Percentiles rank a stretch among this genome's conserved stretches.
These are phyloP conservation scores for Lyophyllum semitale DNA, from an alignment of 768 basidiomycete species.

Conservation along the genomic window DNA sequence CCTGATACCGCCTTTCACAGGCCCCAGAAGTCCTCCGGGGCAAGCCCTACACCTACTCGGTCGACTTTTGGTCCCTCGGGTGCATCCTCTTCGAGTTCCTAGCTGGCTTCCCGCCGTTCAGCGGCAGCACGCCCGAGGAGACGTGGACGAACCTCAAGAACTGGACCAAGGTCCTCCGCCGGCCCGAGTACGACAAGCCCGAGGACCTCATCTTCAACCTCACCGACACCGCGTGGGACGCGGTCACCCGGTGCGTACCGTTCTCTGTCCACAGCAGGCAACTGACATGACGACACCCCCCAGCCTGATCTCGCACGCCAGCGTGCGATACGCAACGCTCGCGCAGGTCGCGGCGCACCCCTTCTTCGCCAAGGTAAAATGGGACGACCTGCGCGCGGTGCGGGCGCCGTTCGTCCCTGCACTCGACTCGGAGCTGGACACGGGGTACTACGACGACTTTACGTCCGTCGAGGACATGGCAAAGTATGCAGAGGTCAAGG, in stretches of 20 bases:
- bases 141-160: constrained; percentile 99
- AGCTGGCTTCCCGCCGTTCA: constrained; percentile 97
- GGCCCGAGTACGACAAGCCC: constrained; percentile 93
- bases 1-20: constrained; percentile 23
- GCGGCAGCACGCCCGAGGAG: constrained; percentile 92
- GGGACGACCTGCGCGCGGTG: constrained; percentile 76
- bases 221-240: constrained; percentile 91
- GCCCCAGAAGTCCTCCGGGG: constrained; percentile 91
- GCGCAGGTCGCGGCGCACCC: constrained; percentile 73
- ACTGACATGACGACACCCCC: neutral
- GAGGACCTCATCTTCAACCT: constrained; percentile 98
- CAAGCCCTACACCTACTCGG: constrained; percentile 93
- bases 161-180: constrained; percentile 89
- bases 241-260: constrained; percentile 71
- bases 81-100: constrained; percentile 98
- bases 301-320: constrained; percentile 88
- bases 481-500: constrained; percentile 97
- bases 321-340: constrained; percentile 75
- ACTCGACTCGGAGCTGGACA: constrained; percentile 91
- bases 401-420: constrained; percentile 93
- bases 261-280: neutral
- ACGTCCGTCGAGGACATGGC: constrained; percentile 92
- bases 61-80: constrained; percentile 98
- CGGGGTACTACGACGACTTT: constrained; percentile 94
- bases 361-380: constrained; percentile 78